phyloP scores from a whole-genome alignment of 371 early-diverging fungal genomes.

The Mortierella sp. region DNA sequence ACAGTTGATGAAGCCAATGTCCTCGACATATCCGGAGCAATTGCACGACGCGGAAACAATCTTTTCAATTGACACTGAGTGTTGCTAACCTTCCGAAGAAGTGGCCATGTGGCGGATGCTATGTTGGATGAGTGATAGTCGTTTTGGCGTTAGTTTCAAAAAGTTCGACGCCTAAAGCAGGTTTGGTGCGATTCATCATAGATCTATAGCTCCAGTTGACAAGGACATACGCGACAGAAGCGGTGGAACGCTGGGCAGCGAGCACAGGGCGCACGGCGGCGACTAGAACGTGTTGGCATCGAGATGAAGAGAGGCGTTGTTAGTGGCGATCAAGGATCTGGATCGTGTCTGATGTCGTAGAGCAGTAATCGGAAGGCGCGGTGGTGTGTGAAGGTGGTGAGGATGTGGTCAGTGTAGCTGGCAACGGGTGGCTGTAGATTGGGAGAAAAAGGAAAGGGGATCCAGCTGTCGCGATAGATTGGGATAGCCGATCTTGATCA shows the following conservation, averaged over 20 bases:
- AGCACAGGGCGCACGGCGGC: conserved; percentile 55
- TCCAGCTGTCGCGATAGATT: too few relatives aligned
- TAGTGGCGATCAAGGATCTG: too few relatives aligned
- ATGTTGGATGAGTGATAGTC: too few relatives aligned
- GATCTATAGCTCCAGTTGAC: background rate
- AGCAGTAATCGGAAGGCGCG: too few relatives aligned
- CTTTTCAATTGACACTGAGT: background rate
- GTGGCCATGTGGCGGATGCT: conserved; percentile 56
- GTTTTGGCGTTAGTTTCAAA: conserved; percentile 13
- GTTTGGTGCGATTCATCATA: too few relatives aligned
- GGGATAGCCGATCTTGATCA: conserved; percentile 5
- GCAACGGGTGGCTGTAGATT: too few relatives aligned
- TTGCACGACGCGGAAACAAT: background rate
- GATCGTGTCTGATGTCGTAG: too few relatives aligned
- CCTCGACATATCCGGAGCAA: background rate
- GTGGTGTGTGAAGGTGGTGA: too few relatives aligned
- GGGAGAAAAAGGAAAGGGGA: background rate
- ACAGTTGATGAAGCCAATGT: background rate
- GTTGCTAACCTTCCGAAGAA: conserved; percentile 52
- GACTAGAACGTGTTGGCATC: conserved; percentile 20
- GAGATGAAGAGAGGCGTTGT: background rate
- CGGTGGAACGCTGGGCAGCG: conserved; percentile 55
- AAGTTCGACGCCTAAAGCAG: too few relatives aligned
- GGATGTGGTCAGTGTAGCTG: too few relatives aligned
- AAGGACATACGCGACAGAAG: conserved; percentile 51